phyloP scores from a whole-genome alignment of 2,329 filamentous ascomycete genomes.

The Cadophora malorum region DNA sequence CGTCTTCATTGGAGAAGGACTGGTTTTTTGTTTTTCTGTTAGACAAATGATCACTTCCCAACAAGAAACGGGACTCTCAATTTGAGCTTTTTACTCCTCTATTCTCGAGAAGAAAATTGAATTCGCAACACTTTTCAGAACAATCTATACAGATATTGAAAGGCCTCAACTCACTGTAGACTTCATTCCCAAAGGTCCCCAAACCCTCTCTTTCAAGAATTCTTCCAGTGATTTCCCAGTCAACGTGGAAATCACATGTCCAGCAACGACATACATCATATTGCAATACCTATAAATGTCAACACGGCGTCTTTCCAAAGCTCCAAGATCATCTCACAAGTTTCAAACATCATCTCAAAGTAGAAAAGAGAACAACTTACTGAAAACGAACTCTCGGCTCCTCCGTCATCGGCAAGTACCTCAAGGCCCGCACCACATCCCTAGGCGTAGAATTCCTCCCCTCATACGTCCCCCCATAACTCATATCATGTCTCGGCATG shows the following conservation, averaged over 20 bases:
- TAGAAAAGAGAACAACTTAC: background rate
- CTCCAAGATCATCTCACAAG: background rate
- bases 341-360: background rate
- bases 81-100: background rate
- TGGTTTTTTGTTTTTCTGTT: background rate
- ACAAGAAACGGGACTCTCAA: background rate
- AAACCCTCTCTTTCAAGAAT: conserved; percentile 52
- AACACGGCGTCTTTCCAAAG: background rate
- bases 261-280: conserved; percentile 54
- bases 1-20: conserved; percentile 40
- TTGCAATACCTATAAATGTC: conserved; percentile 52
- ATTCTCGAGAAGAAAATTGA: background rate
- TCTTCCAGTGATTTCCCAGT: conserved; percentile 48
- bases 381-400: conserved; percentile 54
- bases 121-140: background rate
- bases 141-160: background rate
- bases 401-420: conserved; percentile 52
- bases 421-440: conserved; percentile 50
- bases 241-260: conserved; percentile 54
- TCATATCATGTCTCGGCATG: conserved; percentile 52
- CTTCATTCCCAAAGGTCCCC: conserved; percentile 55
- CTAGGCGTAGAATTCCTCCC: conserved; percentile 37
- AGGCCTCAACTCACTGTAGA: conserved; percentile 45
- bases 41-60: background rate
- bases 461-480: conserved; percentile 42